Base-by-base conservation (phyloP, 768 basidiomycete genomes). In the Mycena alexandri region DNA sequence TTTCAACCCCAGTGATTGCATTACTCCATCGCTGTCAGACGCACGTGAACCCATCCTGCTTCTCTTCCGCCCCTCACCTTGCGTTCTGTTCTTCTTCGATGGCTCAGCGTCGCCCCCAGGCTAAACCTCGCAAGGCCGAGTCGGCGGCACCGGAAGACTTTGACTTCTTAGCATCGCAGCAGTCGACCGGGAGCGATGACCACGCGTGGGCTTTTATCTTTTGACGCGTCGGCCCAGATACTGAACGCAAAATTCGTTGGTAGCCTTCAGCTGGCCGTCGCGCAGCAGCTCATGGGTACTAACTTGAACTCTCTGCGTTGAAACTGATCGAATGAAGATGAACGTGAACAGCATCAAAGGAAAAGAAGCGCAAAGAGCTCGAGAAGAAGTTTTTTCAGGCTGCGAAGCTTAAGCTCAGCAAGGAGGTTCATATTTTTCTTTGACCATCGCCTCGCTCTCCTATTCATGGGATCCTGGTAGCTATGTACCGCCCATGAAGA, bases 121-220 rank as follows among this genome's bases (percentile, higher is more conserved):
- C 58, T n/a, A 60, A 56, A 34, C 33, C 42, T 2, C 70, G 66
- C 58, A 60, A 58, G 43, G 25, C 61, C 1, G 61, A 68, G 24
- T 61, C 68, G 5, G n/a, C 33, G 13, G 24, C 22, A 7, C 46
- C 60, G 1, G 70, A 71, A 5, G 70, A 71, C 25, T 71, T 71
- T 33, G 70, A 71, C 63, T 71, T 71, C 25, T 62, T 71, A 47
- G 66, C 70, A 42, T 68, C 70, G n/a, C 70, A 71, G 58, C 66
- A 67, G 50, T 71, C 70, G 34, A 58, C 63, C 6, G 66, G 70
- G 3, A 71, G 70, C 50, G 70, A 71, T 41, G 70, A 71, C 44
- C 58, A 68, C 3, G 66, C 66, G 70, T 71, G 24, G 25, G 62
- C 51, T 17, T 17, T n/a, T 22, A 17, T 22, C 41, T 36, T n/a